These are phyloP conservation scores for Phialophora expanda DNA, from an alignment of 2,329 filamentous ascomycete genomes.

Conservation along the genomic window DNA sequence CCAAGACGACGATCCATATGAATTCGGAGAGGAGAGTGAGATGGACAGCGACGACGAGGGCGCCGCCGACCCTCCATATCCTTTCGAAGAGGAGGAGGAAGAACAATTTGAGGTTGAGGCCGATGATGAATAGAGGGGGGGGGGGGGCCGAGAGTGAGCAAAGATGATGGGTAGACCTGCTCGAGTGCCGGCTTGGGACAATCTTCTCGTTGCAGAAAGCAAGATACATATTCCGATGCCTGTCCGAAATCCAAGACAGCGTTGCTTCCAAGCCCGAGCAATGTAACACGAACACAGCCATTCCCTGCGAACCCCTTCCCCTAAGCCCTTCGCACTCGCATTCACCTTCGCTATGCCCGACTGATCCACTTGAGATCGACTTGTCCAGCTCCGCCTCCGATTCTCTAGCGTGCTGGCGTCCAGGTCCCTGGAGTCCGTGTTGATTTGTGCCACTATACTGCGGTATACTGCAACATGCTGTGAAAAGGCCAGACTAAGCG, in stretches of 20 bases:
- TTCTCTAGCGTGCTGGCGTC: neutral
- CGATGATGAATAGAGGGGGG: too few species aligned
- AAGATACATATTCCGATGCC: too few species aligned
- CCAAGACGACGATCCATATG: neutral
- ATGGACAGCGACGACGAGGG: neutral
- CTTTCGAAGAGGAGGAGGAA: neutral
- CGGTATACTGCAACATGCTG: neutral
- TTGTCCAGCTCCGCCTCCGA: neutral
- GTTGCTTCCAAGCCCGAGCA: too few species aligned
- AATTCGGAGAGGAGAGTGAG: neutral
- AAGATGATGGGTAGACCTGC: neutral
- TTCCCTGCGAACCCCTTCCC: too few species aligned
- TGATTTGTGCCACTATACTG: neutral
- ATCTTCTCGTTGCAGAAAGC: too few species aligned
- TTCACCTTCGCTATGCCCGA: neutral
- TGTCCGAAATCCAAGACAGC: too few species aligned
- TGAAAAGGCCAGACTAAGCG: neutral
- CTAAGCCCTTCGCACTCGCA: neutral
- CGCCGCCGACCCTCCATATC: too few species aligned
- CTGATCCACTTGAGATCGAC: neutral
- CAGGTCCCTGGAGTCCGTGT: neutral
- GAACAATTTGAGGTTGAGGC: neutral
- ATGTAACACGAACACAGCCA: too few species aligned
- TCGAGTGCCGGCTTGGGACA: neutral
- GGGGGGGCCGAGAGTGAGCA: neutral